Percentiles rank a stretch among this genome's conserved stretches.
phyloP scores from a whole-genome alignment of 257 asterid species.

The Verbena officinalis region DNA sequence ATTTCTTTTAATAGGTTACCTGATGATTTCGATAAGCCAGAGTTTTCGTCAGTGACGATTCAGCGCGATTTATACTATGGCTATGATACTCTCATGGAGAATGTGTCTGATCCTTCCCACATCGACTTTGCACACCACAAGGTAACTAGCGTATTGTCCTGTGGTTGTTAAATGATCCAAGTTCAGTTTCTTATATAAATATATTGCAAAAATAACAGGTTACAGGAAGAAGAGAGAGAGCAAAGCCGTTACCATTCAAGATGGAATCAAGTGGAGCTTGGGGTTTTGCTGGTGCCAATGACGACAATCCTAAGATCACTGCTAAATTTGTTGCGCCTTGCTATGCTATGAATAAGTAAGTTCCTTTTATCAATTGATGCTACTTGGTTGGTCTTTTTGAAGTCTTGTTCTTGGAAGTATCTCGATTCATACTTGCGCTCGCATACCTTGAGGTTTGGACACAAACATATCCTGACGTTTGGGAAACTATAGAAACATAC shows the following conservation, averaged over 20 bases:
- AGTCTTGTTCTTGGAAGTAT: background rate
- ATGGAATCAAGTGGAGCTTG: constrained; percentile 84
- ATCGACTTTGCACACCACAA: constrained; percentile 98
- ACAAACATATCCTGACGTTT: too few species aligned
- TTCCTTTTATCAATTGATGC: constrained; percentile 14
- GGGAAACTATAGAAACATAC: too few species aligned
- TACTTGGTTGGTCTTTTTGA: constrained; percentile 12
- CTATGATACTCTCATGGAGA: constrained; percentile 98
- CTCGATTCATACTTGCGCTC: too few species aligned
- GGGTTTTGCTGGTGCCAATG: constrained; percentile 94
- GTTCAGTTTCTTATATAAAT: background rate
- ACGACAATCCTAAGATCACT: constrained; percentile 77
- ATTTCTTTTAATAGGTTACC: constrained; percentile 65
- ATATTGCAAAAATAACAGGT: constrained; percentile 49
- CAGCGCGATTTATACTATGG: constrained; percentile 96
- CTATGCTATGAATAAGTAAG: constrained; percentile 87
- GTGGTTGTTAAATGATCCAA: background rate
- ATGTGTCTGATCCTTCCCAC: constrained; percentile 98
- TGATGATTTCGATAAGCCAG: constrained; percentile 89
- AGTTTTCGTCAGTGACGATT: constrained; percentile 87
- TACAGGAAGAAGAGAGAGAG: constrained; percentile 97
- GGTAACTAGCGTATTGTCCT: constrained; percentile 44
- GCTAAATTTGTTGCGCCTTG: constrained; percentile 92
- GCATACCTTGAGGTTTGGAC: too few species aligned
- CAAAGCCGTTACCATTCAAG: constrained; percentile 91